Base-by-base conservation (phyloP, 2,329 filamentous ascomycete genomes). In the Microcera coccophila region DNA sequence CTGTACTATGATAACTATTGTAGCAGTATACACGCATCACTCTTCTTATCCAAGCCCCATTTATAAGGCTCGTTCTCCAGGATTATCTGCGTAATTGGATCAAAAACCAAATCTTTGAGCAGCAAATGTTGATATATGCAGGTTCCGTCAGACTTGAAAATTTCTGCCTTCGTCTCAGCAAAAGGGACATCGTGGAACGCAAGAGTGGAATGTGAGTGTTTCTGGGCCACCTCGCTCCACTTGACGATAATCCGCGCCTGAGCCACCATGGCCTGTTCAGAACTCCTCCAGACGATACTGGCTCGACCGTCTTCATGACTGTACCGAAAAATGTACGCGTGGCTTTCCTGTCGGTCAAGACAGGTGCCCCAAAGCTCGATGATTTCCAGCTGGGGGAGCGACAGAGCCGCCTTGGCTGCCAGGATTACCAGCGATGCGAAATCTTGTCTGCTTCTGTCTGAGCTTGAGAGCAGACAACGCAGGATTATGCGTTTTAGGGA, bases 181-280 rank as follows among this genome's bases (percentile, higher is more conserved):
- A 49, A 40, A 35, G 47, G 44, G 24, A 44, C 24, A 39, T 35
- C 34, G 21, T 40, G 21, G 24, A 34, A 36, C 24, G 21, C 26
- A 33, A 47, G 38, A 38, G 41, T 40, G 33, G 38, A 44, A 42
- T 42, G 31, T 16, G n/a, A 37, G 47, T 44, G 29, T 47, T 41
- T 49, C 44, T 39, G 14, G 41, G 44, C 44, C 38, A 49, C 47
- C 41, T 49, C 36, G 41, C 36, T 42, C 47, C 47, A 49, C 16
- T 39, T 39, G 41, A 38, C 41, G 34, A 47, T 42, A 26, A 47
- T 42, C 41, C 32, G 28, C 41, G 41, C 15, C 41, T 31, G 36
- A 28, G 39, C 15, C 22, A 34, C 38, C 44, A 35, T 47, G 40
- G 20, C 22, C 38, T 47, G 18, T 26, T 32, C 41, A 28, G 16